Evolutionary conservation across 257 asterid genomes (phyloP).

Genomic region (Coffea canephora): DNA sequence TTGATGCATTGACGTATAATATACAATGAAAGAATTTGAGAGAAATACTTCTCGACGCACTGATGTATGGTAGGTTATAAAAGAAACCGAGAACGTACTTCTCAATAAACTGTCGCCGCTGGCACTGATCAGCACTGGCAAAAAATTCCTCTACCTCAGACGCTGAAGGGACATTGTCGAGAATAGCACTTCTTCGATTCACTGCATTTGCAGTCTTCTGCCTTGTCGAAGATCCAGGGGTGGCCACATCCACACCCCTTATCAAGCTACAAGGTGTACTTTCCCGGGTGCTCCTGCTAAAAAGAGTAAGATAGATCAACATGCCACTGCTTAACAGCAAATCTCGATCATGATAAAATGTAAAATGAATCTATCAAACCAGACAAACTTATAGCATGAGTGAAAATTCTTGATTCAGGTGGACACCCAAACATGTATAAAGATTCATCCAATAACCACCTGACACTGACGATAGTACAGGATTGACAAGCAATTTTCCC

Average conservation of each 20-base stretch:
- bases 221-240: constrained; percentile 59
- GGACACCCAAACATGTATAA: neutral
- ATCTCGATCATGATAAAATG: neutral
- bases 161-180: constrained; percentile 37
- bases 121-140: constrained; percentile 50
- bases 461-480: neutral
- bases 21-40: neutral
- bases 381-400: neutral
- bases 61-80: constrained; percentile 11
- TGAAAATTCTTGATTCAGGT: neutral
- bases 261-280: constrained; percentile 62
- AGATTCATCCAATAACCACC: neutral
- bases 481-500: neutral
- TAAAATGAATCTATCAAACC: neutral
- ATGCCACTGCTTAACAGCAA: neutral
- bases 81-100: constrained; percentile 38
- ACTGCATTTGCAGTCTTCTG: constrained; percentile 23
- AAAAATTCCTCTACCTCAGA: constrained; percentile 68
- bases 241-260: constrained; percentile 32
- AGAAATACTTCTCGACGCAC: constrained; percentile 58
- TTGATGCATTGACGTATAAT: neutral
- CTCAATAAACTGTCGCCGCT: constrained; percentile 53
- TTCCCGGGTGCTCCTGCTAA: constrained; percentile 60
- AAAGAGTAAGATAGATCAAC: neutral
- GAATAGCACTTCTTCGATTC: constrained; percentile 32